A percentile compares a stretch with the other conserved stretches of the same genome.
These are phyloP conservation scores for Macrotyloma uniflorum DNA, from an alignment of 306 rosid genomes.

Conservation along the genomic window DNA sequence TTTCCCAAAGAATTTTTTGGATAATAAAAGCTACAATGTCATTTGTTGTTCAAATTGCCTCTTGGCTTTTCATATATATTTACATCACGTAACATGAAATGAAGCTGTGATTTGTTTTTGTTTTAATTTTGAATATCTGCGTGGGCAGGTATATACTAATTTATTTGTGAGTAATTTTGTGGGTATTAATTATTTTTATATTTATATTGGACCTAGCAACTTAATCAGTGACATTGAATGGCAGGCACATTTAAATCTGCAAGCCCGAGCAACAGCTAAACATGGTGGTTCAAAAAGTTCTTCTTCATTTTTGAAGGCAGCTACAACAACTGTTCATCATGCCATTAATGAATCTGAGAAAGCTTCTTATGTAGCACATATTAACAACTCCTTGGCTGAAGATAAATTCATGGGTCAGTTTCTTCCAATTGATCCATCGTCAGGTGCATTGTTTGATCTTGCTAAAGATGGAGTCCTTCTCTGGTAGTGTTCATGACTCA, in stretches of 20 bases:
- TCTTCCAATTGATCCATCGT: conserved; percentile 84
- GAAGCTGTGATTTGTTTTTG: not conserved
- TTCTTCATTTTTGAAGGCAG: conserved; percentile 88
- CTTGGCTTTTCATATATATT: conserved; percentile 1
- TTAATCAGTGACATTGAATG: conserved; percentile 42
- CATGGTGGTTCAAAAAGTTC: conserved; percentile 69
- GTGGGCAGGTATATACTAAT: not conserved
- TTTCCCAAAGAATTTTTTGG: not conserved
- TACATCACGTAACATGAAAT: not conserved
- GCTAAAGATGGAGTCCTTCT: conserved; percentile 95
- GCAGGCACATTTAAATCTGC: conserved; percentile 82
- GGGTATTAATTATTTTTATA: conserved; percentile 6
- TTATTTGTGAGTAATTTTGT: conserved; percentile 18
- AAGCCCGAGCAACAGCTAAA: conserved; percentile 57
- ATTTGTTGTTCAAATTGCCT: conserved; percentile 19
- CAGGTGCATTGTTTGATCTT: conserved; percentile 86
- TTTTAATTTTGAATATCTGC: not conserved
- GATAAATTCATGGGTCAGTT: conserved; percentile 79
- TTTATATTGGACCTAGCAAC: conserved; percentile 26
- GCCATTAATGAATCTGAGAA: conserved; percentile 93
- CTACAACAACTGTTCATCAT: conserved; percentile 88
- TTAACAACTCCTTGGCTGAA: conserved; percentile 80
- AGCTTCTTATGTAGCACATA: conserved; percentile 92
- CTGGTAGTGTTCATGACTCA: conserved; percentile 60
- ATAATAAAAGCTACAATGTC: not conserved